phyloP scores from a whole-genome alignment of 441 rosid species.

The Eruca vesicaria region DNA sequence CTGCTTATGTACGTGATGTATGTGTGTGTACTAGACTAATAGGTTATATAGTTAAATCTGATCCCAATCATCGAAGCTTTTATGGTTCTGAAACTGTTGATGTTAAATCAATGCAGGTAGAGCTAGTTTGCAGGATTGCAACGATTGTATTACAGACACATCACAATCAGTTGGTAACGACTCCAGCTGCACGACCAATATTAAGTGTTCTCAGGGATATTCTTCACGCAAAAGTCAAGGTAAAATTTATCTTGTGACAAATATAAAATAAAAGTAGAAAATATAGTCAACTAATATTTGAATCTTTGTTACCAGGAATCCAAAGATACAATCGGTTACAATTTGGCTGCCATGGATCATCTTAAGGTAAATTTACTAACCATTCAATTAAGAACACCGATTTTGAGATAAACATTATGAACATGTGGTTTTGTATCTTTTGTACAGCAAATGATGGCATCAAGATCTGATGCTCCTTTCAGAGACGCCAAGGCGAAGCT shows the following conservation, averaged over 20 bases:
- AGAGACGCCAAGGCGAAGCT: slow-evolving; percentile 73
- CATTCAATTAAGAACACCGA: neutral
- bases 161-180: slow-evolving; percentile 76
- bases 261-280: neutral
- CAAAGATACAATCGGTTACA: neutral
- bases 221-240: slow-evolving; percentile 78
- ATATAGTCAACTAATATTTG: neutral
- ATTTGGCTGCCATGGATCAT: neutral
- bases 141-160: slow-evolving; percentile 73
- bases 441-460: slow-evolving; percentile 81
- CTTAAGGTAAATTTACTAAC: neutral
- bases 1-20: neutral
- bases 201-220: slow-evolving; percentile 67
- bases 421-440: neutral
- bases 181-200: slow-evolving; percentile 77
- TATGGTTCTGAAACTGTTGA: neutral
- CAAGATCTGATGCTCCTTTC: slow-evolving; percentile 81
- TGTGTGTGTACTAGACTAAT: neutral
- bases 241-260: slow-evolving; percentile 23
- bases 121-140: slow-evolving; percentile 77
- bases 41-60: neutral
- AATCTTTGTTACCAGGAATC: neutral
- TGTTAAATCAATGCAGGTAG: slow-evolving; percentile 53
- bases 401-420: neutral
- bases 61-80: neutral